phyloP scores from a whole-genome alignment of 768 basidiomycete species.

The Boletus reticuloceps region DNA sequence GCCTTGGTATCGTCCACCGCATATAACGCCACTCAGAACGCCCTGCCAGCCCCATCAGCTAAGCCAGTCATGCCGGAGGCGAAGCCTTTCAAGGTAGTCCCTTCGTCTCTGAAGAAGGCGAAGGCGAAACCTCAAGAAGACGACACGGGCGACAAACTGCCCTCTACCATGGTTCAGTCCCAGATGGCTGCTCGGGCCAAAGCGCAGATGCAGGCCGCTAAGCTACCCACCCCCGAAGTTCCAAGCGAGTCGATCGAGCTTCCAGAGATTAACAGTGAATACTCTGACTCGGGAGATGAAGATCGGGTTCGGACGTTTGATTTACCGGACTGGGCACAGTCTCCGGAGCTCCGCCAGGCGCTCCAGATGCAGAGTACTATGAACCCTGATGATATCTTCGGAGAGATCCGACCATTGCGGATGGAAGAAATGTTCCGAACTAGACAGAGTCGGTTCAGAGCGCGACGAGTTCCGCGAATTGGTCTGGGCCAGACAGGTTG shows the following conservation, averaged over 20 bases:
- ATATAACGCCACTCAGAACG: conserved; percentile 39
- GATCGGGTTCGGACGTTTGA: conserved; percentile 69
- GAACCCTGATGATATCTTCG: conserved; percentile 91
- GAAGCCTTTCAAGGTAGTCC: conserved; percentile 36
- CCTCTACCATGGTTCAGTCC: conserved; percentile 59
- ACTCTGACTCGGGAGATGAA: conserved; percentile 95
- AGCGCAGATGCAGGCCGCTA: conserved; percentile 61
- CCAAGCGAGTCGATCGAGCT: conserved; percentile 84
- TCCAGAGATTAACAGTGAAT: conserved; percentile 95
- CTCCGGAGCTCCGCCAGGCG: conserved; percentile 78
- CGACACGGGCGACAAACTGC: conserved; percentile 47
- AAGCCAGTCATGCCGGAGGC: conserved; percentile 31
- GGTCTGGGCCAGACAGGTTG: conserved; percentile 88
- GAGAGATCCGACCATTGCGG: conserved; percentile 75
- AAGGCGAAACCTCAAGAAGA: conserved; percentile 49
- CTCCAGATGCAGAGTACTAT: conserved; percentile 81
- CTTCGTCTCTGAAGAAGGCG: conserved; percentile 43
- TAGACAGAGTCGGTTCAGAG: conserved; percentile 77
- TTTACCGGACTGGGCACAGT: conserved; percentile 88
- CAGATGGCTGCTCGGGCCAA: conserved; percentile 74
- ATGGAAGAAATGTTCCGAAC: conserved; percentile 95
- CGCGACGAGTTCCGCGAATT: conserved; percentile 95
- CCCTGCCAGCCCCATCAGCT: conserved; percentile 23
- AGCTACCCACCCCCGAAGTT: conserved; percentile 45
- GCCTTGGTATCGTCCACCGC: conserved; percentile 38